Evolutionary conservation across 1,139 yeast genomes (phyloP).

Genomic region (Wickerhamiella infanticola): DNA sequence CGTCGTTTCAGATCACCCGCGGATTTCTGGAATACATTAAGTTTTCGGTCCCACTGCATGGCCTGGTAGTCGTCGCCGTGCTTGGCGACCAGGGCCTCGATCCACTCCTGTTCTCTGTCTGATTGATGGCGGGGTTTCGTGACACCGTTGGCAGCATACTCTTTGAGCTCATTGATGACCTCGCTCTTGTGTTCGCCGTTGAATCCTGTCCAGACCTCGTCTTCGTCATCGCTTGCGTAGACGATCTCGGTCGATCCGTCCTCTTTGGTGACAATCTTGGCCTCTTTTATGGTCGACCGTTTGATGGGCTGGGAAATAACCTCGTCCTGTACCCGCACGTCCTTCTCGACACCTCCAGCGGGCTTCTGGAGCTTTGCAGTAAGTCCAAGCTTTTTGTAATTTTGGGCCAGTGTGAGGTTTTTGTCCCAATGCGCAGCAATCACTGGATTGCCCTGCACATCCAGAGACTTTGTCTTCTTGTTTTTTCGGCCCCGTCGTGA

Average conservation of each 20-base stretch:
- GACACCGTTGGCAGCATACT: constrained; percentile 40
- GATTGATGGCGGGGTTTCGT: constrained; percentile 44
- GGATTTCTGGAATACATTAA: constrained; percentile 67
- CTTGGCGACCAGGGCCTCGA: constrained; percentile 45
- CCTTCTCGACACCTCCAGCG: constrained; percentile 31
- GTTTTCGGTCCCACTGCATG: constrained; percentile 84
- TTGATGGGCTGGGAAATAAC: constrained; percentile 33
- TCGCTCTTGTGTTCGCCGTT: constrained; percentile 21
- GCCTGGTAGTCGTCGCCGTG: constrained; percentile 79
- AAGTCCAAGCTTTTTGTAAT: constrained; percentile 56
- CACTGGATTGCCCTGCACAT: constrained; percentile 57
- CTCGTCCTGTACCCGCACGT: constrained; percentile 16
- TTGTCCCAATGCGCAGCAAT: constrained; percentile 88
- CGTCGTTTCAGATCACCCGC: constrained; percentile 70
- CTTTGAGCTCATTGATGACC: constrained; percentile 56
- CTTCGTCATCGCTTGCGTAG: constrained; percentile 42
- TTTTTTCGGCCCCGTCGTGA: constrained; percentile 54
- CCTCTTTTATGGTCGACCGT: constrained; percentile 47
- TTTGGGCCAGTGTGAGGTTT: constrained; percentile 64
- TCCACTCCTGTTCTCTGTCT: constrained; percentile 64
- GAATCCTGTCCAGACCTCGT: constrained; percentile 18
- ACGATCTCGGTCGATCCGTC: constrained; percentile 54
- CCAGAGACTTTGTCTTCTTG: constrained; percentile 37
- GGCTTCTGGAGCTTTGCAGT: constrained; percentile 46
- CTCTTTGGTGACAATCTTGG: constrained; percentile 59